A percentile compares a stretch with the other conserved stretches of the same genome.
These are phyloP conservation scores for Abrus pulchellus DNA, from an alignment of 306 rosid species.

Conservation along the genomic window DNA sequence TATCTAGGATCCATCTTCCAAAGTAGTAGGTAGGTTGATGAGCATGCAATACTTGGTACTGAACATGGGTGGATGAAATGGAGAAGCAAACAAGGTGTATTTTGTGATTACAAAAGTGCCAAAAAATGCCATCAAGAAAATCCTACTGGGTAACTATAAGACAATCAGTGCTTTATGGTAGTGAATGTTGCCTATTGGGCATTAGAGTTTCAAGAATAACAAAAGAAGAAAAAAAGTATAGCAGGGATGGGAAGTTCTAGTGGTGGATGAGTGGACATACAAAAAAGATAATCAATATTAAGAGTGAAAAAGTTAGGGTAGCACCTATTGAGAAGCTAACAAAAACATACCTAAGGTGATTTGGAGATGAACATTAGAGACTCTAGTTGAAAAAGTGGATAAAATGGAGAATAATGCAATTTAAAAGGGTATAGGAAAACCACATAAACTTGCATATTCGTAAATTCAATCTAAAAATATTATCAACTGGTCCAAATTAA, in stretches of 20 bases:
- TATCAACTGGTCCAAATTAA: neutral
- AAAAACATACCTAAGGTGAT: neutral
- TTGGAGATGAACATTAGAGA: constrained; percentile 16
- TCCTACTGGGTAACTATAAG: neutral
- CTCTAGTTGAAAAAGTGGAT: neutral
- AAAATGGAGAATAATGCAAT: neutral
- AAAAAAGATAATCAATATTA: neutral
- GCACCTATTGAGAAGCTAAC: neutral
- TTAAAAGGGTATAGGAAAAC: neutral
- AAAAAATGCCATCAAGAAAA: neutral
- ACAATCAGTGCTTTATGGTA: neutral
- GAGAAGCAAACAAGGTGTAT: neutral
- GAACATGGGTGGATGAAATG: neutral
- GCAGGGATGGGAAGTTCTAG: neutral
- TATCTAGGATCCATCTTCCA: constrained; percentile 17
- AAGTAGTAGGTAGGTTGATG: neutral
- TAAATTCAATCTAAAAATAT: constrained; percentile 10
- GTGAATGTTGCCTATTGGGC: constrained; percentile 2
- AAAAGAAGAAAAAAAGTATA: neutral
- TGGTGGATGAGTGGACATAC: neutral
- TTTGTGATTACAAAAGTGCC: neutral
- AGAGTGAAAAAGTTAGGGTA: neutral
- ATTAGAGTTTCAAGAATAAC: neutral
- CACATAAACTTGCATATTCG: constrained; percentile 1
- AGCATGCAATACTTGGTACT: neutral